Conservation (phyloP, 306 rosid species). For the Coriaria nepalensis region DNA sequence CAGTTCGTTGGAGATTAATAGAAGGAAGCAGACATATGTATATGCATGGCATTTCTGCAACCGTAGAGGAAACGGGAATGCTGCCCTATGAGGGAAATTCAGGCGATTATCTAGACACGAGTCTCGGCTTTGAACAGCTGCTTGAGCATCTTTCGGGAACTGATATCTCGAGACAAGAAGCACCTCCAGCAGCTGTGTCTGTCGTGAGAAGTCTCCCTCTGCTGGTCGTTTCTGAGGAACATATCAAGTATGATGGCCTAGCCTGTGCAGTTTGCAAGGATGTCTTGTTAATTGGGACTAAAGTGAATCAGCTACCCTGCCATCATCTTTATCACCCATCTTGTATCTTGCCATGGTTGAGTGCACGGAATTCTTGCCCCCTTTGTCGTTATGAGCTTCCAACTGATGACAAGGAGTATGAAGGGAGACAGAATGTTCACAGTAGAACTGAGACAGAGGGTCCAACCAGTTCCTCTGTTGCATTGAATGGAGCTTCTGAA, state of each 20-base stretch:
- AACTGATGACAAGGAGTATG: constrained; percentile 83
- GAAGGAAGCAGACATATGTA: constrained; percentile 31
- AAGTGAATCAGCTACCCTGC: constrained; percentile 77
- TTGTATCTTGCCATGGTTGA: constrained; percentile 93
- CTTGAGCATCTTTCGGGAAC: constrained; percentile 67
- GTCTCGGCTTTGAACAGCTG: constrained; percentile 51
- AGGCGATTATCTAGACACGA: constrained; percentile 55
- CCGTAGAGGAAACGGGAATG: constrained; percentile 32
- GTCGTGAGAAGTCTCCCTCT: constrained; percentile 46
- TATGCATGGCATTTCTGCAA: constrained; percentile 15
- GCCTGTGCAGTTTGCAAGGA: constrained; percentile 94
- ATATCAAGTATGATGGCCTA: constrained; percentile 45
- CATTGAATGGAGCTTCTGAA: constrained; percentile 27
- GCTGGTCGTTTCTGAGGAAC: constrained; percentile 44
- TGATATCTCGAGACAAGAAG: constrained; percentile 70
- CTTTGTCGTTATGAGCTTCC: constrained; percentile 92
- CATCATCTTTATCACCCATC: constrained; percentile 67
- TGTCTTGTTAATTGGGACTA: constrained; percentile 35
- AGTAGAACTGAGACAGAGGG: constrained; percentile 25
- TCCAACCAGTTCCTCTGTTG: constrained; percentile 31
- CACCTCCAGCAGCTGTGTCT: constrained; percentile 71
- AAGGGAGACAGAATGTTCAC: constrained; percentile 35
- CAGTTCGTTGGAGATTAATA: constrained; percentile 18
- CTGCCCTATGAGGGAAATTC: constrained; percentile 34
- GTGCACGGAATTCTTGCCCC: constrained; percentile 80